phyloP scores from a whole-genome alignment of 768 basidiomycete genomes.

The Leucogyrophana mollusca region DNA sequence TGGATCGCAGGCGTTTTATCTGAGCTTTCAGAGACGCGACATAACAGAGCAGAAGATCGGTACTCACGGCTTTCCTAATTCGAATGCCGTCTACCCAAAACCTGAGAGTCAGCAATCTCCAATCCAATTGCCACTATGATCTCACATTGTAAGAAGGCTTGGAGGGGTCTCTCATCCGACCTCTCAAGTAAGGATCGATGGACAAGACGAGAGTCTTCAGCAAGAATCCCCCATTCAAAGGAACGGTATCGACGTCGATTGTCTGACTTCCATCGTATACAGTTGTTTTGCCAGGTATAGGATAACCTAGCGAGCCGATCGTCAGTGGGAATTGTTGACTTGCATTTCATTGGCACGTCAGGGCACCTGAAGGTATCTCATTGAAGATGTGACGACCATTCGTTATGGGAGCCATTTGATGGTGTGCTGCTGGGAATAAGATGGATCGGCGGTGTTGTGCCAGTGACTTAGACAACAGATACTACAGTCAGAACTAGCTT shows the following conservation, averaged over 20 bases:
- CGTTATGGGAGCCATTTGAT: conserved; percentile 7
- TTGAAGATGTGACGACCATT: conserved; percentile 40
- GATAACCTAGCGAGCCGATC: conserved; percentile 25
- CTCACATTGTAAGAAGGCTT: conserved; percentile 13
- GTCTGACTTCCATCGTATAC: conserved; percentile 41
- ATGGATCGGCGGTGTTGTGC: too few species aligned
- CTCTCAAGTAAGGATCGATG: conserved; percentile 45
- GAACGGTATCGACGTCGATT: conserved; percentile 50
- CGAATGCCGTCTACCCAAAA: not conserved
- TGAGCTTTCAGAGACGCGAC: too few species aligned
- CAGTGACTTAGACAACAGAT: too few species aligned
- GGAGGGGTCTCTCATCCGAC: conserved; percentile 32
- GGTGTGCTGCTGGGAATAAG: too few species aligned
- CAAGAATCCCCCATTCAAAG: conserved; percentile 45
- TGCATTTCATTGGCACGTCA: too few species aligned
- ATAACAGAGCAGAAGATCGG: not conserved
- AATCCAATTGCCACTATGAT: too few species aligned
- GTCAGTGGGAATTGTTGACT: too few species aligned
- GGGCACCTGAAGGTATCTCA: conserved; percentile 23
- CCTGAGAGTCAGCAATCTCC: too few species aligned
- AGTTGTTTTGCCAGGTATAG: conserved; percentile 41
- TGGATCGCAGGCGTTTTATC: conserved; percentile 8
- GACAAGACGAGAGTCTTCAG: conserved; percentile 49
- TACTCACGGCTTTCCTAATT: not conserved
- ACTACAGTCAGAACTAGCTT: too few species aligned